Evolutionary conservation across 2,329 filamentous ascomycete genomes (phyloP), one percentile per base, ranked within the genome.

Genomic region (Cladosporium austrohemisphaericum): DNA sequence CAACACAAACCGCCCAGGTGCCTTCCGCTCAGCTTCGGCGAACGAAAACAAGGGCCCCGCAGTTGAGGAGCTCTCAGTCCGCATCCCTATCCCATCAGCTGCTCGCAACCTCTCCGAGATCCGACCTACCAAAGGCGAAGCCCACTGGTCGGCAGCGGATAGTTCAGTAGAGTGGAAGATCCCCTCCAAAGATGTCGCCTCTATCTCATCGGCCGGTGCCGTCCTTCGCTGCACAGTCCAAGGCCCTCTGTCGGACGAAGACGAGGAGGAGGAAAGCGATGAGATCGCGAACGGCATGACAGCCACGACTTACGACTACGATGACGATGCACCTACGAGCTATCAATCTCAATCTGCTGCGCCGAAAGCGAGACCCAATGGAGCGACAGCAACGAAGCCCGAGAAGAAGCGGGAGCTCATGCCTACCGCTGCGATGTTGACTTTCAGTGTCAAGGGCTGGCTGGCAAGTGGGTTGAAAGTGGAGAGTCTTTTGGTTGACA

Each of bases 61-160:
- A 0, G 65, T 96, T 19, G 88, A 95, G 60, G 87, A 93, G 51
- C 72, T 97, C 23, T 75, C 79, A 2, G 82, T 96, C 20, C 83
- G 82, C 2, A 79, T 96, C 7, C 90, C 91, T 1, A 77, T 97
- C 9, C 88, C 92, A 3, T 71, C 80, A 3, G 80, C 82, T 20
- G 89, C 96, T 43, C 83, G 88, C 51, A 95, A 90, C 63, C 74
- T 97, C 13, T 83, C 83, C 4, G 91, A 96, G 61, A 78, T 96
- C 48, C 80, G 88, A 49, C 81, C 90, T 2, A 87, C 83, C 57
- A 83, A 82, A 56, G 92, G 91, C 28, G 92, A 97, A 57, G 90
- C 89, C 2, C 83, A 79, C 50, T 96, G 90, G 70, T 86, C 81
- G 47, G 82, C 86, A 0, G 83, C 82, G 2, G 88, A 88, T 43